A percentile compares a stretch with the other conserved stretches of the same genome.
Evolutionary conservation across 2,329 filamentous ascomycete species (phyloP).

Genomic region (Cercospora sp.): DNA sequence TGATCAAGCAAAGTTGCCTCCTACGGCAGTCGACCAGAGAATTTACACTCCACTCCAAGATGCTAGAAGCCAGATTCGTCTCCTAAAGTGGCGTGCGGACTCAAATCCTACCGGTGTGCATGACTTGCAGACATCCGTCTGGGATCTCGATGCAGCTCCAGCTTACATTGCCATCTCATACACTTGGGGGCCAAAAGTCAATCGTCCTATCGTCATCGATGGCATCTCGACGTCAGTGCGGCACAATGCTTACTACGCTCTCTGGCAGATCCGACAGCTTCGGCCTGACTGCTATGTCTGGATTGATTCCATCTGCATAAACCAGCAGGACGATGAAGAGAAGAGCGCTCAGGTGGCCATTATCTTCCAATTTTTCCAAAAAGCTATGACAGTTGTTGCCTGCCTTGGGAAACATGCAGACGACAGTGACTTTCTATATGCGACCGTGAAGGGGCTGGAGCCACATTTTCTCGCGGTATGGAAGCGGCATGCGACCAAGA

Average conservation of each 20-base stretch:
- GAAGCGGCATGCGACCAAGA: too few species aligned
- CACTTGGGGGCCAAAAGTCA: background rate
- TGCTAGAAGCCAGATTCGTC: background rate
- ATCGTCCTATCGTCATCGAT: background rate
- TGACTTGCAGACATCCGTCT: background rate
- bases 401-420: background rate
- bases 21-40: background rate
- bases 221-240: background rate
- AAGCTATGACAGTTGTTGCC: background rate
- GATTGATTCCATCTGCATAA: background rate
- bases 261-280: background rate
- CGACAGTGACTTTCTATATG: background rate
- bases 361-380: background rate
- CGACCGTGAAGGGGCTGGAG: background rate
- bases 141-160: background rate
- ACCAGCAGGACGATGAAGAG: background rate
- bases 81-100: background rate
- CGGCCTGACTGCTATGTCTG: background rate
- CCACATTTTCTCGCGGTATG: background rate
- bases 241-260: background rate
- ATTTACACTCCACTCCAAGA: background rate
- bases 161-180: background rate
- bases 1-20: background rate
- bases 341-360: background rate
- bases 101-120: background rate